These are phyloP conservation scores for Pseudogymnoascus sp. DNA, from an alignment of 2,329 filamentous ascomycete species.

Conservation along the genomic window DNA sequence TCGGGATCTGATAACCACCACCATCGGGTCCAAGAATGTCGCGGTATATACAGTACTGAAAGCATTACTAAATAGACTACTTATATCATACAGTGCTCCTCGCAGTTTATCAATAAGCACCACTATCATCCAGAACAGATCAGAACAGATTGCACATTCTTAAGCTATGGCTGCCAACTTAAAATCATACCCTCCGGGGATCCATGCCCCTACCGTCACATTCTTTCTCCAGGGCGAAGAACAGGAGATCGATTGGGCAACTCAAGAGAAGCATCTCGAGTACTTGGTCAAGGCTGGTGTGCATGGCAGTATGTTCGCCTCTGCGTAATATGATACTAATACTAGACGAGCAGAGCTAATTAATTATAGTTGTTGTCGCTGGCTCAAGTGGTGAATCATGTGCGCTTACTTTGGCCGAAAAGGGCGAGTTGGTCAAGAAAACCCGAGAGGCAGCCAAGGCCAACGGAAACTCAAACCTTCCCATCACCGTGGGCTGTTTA, in stretches of 20 bases:
- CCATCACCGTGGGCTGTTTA: constrained; percentile 35
- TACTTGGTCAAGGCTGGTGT: constrained; percentile 61
- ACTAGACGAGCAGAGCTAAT: constrained; percentile 17
- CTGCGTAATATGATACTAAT: neutral
- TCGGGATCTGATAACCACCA: neutral
- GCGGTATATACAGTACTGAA: neutral
- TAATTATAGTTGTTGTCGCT: constrained; percentile 71
- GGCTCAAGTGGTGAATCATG: constrained; percentile 39
- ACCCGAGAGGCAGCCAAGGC: constrained; percentile 31
- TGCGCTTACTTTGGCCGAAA: constrained; percentile 33
- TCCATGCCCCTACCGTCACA: constrained; percentile 79
- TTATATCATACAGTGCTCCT: neutral
- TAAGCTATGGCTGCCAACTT: constrained; percentile 25
- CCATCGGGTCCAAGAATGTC: neutral
- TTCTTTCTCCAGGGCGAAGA: constrained; percentile 67
- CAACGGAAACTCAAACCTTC: constrained; percentile 24
- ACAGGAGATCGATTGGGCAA: constrained; percentile 69
- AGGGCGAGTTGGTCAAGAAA: constrained; percentile 31
- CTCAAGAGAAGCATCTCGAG: constrained; percentile 67
- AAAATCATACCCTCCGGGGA: constrained; percentile 58
- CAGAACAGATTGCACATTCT: neutral
- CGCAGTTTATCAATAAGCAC: neutral
- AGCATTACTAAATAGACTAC: neutral
- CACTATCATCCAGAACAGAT: neutral
- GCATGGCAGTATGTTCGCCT: constrained; percentile 7